These are phyloP conservation scores for Quercus alba DNA, from an alignment of 306 rosid species.

Conservation along the genomic window DNA sequence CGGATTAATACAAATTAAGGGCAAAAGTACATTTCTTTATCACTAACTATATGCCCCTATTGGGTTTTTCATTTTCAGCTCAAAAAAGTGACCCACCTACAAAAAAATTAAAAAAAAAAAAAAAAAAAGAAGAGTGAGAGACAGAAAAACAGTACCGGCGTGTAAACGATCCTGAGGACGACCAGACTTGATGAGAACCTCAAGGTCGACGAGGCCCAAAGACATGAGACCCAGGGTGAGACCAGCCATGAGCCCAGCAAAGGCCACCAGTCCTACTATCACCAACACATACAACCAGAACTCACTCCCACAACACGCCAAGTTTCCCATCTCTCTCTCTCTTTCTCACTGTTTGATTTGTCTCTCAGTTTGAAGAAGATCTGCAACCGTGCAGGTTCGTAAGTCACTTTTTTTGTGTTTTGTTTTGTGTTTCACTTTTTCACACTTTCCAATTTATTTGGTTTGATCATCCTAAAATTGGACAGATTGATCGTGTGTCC, in stretches of 20 bases:
- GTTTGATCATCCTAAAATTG: neutral
- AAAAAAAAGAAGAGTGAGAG: neutral
- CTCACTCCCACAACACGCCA: constrained; percentile 59
- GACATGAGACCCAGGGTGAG: constrained; percentile 99
- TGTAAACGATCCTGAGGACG: constrained; percentile 89
- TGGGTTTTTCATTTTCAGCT: neutral
- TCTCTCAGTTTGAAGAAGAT: neutral
- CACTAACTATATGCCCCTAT: too few species aligned
- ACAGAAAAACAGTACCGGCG: constrained; percentile 43
- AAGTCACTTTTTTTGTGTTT: neutral
- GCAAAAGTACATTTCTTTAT: neutral
- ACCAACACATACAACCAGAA: constrained; percentile 51
- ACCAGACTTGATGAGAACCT: constrained; percentile 92
- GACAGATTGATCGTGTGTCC: neutral
- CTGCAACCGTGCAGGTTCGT: constrained; percentile 3
- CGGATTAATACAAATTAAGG: neutral
- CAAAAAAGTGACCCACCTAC: neutral
- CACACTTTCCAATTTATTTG: neutral
- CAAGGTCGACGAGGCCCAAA: constrained; percentile 92
- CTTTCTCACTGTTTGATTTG: neutral
- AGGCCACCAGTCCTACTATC: constrained; percentile 63
- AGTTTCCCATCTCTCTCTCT: constrained; percentile 50
- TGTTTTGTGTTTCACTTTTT: neutral
- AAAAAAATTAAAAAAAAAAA: neutral
- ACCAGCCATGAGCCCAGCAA: constrained; percentile 97